Evolutionary conservation across 371 early-diverging fungal species (phyloP).

Genomic region (Entomophthora muscae): DNA sequence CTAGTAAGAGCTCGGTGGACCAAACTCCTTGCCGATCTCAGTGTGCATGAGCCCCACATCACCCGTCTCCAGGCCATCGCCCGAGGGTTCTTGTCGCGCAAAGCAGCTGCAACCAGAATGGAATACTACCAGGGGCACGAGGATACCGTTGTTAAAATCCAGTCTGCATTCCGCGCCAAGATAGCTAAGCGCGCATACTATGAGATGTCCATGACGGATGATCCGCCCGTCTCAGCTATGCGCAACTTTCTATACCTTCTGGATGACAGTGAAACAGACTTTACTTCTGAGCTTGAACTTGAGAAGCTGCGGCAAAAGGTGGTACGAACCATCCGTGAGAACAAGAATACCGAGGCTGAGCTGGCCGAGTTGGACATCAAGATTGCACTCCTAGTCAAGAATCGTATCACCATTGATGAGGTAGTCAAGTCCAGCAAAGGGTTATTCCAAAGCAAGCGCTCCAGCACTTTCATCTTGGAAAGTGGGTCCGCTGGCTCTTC

Average conservation of each 20-base stretch:
- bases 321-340: conserved; percentile 77
- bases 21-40: background rate
- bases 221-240: conserved; percentile 60
- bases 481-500: conserved; percentile 20
- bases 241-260: conserved; percentile 77
- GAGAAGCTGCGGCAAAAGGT: conserved; percentile 73
- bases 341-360: conserved; percentile 59
- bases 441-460: conserved; percentile 9
- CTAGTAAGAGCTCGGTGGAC: conserved; percentile 1
- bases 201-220: conserved; percentile 44
- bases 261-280: conserved; percentile 80
- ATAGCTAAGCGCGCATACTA: conserved; percentile 61
- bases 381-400: conserved; percentile 90
- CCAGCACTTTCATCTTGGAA: background rate
- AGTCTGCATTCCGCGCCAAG: conserved; percentile 66
- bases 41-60: background rate
- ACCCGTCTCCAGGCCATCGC: conserved; percentile 6
- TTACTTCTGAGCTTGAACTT: conserved; percentile 77
- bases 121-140: conserved; percentile 44
- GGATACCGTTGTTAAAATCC: conserved; percentile 63
- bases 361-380: conserved; percentile 86
- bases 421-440: conserved; percentile 43
- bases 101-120: conserved; percentile 22
- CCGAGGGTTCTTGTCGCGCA: conserved; percentile 11
- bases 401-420: conserved; percentile 88